Base-by-base conservation (phyloP, 495 filamentous ascomycete genomes). In the Hypoxylon lenormandii region DNA sequence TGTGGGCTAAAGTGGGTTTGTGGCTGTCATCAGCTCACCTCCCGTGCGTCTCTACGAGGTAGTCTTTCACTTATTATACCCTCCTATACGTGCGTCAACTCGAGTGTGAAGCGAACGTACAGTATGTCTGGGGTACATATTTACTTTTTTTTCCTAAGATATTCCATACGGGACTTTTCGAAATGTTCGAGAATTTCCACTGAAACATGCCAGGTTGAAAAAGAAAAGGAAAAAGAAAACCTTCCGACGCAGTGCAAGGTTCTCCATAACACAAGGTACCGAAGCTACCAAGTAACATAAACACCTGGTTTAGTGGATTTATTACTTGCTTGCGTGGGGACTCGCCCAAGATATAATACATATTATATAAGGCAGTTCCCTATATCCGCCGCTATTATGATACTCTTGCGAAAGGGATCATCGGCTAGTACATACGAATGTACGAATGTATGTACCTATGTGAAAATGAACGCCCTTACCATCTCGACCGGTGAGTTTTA, bases 221-320 rank as follows among this genome's bases (percentile, higher is more conserved):
- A 26, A 10, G 19, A 12, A 54, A 4, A 19, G 15, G 38, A 21
- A 12, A 61, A 19, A 13, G 36, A 21, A 52, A 62, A 54, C 1
- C 45, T 12, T 49, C 57, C 57, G 58, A 53, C 22, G n/a, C 47
- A 52, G 28, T 54, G 59, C 49, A 63, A 50, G 58, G 37, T 52
- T 36, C 36, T 37, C 13, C 19, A 33, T 48, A 26, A 13, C 10
- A 16, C 5, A 26, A 5, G 23, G 23, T 26, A 26, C 30, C 6
- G 4, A 7, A 33, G 1, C 30, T 11, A 33, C 30, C 8, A 19
- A 7, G 23, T 49, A 50, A 5, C 33, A 62, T 62, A 62, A 48
- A 48, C 53, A 62, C 30, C 30, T 42, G 4, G 7, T 42, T 15
- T 2, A 13, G 2, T 42, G 15, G 38, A 16, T 45, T 45, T 11